Base-by-base conservation (phyloP, 73 alveolate genomes). In the Durusdinium trenchii region DNA sequence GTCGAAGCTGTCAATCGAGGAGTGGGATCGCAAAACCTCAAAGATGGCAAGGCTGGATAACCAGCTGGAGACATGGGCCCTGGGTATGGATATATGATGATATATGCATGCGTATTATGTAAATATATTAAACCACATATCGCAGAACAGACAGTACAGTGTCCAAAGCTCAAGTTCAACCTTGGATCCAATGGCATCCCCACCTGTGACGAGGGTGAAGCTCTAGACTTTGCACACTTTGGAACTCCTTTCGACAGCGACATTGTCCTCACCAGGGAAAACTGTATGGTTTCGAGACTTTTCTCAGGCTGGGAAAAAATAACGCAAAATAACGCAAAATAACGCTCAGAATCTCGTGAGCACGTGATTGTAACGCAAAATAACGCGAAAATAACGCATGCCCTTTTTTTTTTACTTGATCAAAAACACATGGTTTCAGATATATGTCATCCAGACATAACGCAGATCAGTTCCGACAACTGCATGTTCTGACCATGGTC, bases 371-470 rank as follows among this genome's bases (percentile, higher is more conserved):
- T 14, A 73, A 73, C 84, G 84, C 69, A 16, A 57, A 57, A 16
- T 57, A 57, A 57, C 69, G 69, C 84, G n/a, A 73, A 73, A 73
- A 36, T 73, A 73, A 73, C 84, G 84, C 84, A 6, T 10, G 51
- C 84, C 14, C 6, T 71, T 71, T 71, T 71, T 71, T 28, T 10
- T 32, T 16, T 16, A 12, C 12, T 57, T 12, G 12, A 23, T 57
- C 32, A 23, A 57, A 57, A 57, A 16, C 69, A 57, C 23, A 23
- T 57, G 23, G 12, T 57, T 57, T 23, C 69, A n/a, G n/a, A 12
- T 57, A 12, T 12, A 23, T 57, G 12, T 57, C 23, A 23, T 57
- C 69, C 69, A 12, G 23, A 57, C 12, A 57, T 57, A 57, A 57
- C 23, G 69, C 12, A 57, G 23, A 57, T n/a, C n/a, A n/a, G n/a